These are phyloP conservation scores for Edaphochlamys debaryana DNA, from an alignment of 139 green algal genomes.

Conservation along the genomic window DNA sequence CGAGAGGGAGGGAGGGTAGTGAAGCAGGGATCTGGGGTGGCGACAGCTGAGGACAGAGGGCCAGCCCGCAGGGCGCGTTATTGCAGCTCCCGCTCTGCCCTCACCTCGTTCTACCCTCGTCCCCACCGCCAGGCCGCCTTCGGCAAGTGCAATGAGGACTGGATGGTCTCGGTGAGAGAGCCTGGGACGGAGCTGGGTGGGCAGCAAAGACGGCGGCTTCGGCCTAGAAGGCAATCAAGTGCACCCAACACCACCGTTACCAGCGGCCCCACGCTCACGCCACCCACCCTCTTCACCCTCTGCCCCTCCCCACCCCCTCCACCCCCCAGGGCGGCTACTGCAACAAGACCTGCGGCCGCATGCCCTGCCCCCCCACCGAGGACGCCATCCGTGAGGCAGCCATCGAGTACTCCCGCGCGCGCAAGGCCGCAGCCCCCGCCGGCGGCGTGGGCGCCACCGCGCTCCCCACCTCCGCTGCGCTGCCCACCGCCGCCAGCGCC, in stretches of 20 bases:
- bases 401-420: not conserved
- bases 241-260: not conserved
- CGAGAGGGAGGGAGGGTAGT: no score
- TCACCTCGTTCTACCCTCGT: not conserved
- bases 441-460: not conserved
- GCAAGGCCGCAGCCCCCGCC: not conserved
- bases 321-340: conserved; percentile 13
- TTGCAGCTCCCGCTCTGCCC: no score
- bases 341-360: conserved; percentile 1
- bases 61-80: not conserved
- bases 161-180: conserved; percentile 8
- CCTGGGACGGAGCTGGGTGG: not conserved
- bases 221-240: not conserved
- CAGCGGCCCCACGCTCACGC: not conserved
- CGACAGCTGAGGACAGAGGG: no score
- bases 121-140: not conserved
- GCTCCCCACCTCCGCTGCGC: no score
- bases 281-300: no score
- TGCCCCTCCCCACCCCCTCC: not conserved
- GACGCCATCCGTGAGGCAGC: not conserved
- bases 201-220: not conserved
- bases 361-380: conserved; percentile 21
- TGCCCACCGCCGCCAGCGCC: not conserved
- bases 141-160: conserved; percentile 31
- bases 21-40: not conserved